Evolutionary conservation across 2,329 filamentous ascomycete genomes (phyloP).

Genomic region (Graphium sp.): DNA sequence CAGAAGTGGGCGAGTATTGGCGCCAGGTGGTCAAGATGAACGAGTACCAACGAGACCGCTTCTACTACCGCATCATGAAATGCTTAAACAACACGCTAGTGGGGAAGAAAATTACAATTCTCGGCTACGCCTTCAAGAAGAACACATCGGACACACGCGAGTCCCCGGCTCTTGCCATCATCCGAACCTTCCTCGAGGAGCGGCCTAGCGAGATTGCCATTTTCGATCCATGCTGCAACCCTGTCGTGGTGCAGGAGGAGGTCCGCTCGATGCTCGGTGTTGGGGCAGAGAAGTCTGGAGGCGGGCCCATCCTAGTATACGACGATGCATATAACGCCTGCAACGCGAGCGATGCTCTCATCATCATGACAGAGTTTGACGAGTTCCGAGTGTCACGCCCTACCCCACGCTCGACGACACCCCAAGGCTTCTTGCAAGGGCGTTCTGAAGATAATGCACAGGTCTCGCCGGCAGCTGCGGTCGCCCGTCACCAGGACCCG

Average conservation of each 20-base stretch:
- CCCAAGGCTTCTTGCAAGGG: too few relatives aligned
- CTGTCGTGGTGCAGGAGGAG: slow-evolving; percentile 29
- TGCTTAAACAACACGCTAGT: slow-evolving; percentile 52
- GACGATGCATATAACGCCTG: slow-evolving; percentile 31
- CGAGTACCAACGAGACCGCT: slow-evolving; percentile 55
- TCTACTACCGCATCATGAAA: slow-evolving; percentile 47
- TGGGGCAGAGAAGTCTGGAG: slow-evolving; percentile 15
- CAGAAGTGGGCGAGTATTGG: slow-evolving; percentile 64
- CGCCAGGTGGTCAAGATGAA: slow-evolving; percentile 59
- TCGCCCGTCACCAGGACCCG: too few relatives aligned
- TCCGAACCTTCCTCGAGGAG: slow-evolving; percentile 48
- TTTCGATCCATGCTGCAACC: slow-evolving; percentile 48
- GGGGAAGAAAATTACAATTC: slow-evolving; percentile 53
- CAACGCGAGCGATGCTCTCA: slow-evolving; percentile 26
- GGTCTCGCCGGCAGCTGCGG: too few relatives aligned
- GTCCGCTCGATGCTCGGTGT: slow-evolving; percentile 25
- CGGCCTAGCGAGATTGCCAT: slow-evolving; percentile 46
- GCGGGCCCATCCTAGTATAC: slow-evolving; percentile 27
- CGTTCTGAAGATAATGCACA: too few relatives aligned
- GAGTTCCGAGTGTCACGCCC: slow-evolving; percentile 29
- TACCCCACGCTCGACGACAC: slow-evolving; percentile 7
- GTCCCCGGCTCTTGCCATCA: slow-evolving; percentile 50
- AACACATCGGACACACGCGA: slow-evolving; percentile 62
- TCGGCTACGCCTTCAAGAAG: slow-evolving; percentile 70
- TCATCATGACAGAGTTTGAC: slow-evolving; percentile 39